phyloP scores from a whole-genome alignment of 805 yeast species.

The Candida golubevii region DNA sequence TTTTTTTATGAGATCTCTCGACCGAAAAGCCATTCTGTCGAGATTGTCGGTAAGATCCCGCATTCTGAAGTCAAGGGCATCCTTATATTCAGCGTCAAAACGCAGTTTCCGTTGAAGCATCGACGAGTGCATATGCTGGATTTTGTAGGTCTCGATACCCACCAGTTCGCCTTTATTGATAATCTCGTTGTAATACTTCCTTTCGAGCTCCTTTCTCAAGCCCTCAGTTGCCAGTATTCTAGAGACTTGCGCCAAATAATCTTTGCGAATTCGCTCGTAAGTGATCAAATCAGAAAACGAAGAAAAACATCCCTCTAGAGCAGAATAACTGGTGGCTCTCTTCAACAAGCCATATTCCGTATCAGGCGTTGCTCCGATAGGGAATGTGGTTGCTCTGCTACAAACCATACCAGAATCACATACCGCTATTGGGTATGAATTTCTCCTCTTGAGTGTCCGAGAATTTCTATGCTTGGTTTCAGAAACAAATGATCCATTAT shows the following conservation, averaged over 20 bases:
- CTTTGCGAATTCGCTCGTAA: conserved; percentile 7
- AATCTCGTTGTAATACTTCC: neutral
- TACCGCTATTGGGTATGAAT: conserved; percentile 27
- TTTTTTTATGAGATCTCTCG: conserved; percentile 37
- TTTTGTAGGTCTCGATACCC: conserved; percentile 28
- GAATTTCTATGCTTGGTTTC: neutral
- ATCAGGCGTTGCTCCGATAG: conserved; percentile 19
- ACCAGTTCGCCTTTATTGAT: neutral
- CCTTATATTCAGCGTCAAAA: conserved; percentile 28
- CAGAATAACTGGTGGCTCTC: conserved; percentile 23
- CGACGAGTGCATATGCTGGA: conserved; percentile 25
- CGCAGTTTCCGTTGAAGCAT: conserved; percentile 22
- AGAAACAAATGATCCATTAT: neutral
- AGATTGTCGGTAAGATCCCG: conserved; percentile 30
- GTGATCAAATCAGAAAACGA: conserved; percentile 1
- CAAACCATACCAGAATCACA: no score
- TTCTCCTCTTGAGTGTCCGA: conserved; percentile 25
- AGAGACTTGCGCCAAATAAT: conserved; percentile 5
- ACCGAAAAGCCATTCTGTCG: conserved; percentile 37
- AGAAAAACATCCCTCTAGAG: conserved; percentile 15
- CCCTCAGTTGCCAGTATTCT: conserved; percentile 2
- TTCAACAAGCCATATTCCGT: conserved; percentile 3
- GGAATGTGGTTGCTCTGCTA: neutral
- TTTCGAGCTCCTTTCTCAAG: neutral
- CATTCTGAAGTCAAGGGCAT: conserved; percentile 26